These are phyloP conservation scores for Cylindrotheca closterium DNA, from an alignment of 108 stramenopile species.

Conservation along the genomic window DNA sequence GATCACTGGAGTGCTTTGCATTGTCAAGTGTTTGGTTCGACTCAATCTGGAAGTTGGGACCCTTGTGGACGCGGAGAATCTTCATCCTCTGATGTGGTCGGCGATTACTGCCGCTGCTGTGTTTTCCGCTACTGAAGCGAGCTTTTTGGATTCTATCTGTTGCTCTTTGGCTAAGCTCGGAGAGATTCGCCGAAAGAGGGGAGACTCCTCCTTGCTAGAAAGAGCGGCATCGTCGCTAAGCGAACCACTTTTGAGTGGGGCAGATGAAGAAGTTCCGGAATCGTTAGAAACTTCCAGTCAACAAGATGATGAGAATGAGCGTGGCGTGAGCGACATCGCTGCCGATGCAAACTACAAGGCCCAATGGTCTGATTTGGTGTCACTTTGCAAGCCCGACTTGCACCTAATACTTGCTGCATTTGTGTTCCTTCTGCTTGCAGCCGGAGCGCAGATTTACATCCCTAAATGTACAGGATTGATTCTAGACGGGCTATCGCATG, in stretches of 20 bases:
- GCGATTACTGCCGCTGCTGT: conserved; percentile 33
- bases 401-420: conserved; percentile 46
- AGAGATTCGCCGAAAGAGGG: not conserved
- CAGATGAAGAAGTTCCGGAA: conserved; percentile 10
- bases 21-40: conserved; percentile 50
- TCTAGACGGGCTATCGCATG: conserved; percentile 44
- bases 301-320: conserved; percentile 21
- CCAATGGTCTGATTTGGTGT: conserved; percentile 39
- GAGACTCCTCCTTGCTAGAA: conserved; percentile 12
- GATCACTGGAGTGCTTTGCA: conserved; percentile 25
- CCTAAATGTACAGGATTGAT: conserved; percentile 54
- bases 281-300: conserved; percentile 1
- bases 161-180: conserved; percentile 25
- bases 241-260: conserved; percentile 34
- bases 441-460: conserved; percentile 49
- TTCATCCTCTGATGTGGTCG: conserved; percentile 52
- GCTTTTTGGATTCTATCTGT: conserved; percentile 25
- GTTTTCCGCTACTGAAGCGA: conserved; percentile 31
- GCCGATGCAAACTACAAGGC: conserved; percentile 56
- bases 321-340: conserved; percentile 44
- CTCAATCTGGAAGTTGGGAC: conserved; percentile 50
- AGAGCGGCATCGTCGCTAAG: conserved; percentile 35
- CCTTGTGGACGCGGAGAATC: conserved; percentile 20
- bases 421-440: conserved; percentile 51
- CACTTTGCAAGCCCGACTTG: conserved; percentile 38